These are phyloP conservation scores for Lathyrus oleraceus DNA, from an alignment of 306 rosid species.

Conservation along the genomic window DNA sequence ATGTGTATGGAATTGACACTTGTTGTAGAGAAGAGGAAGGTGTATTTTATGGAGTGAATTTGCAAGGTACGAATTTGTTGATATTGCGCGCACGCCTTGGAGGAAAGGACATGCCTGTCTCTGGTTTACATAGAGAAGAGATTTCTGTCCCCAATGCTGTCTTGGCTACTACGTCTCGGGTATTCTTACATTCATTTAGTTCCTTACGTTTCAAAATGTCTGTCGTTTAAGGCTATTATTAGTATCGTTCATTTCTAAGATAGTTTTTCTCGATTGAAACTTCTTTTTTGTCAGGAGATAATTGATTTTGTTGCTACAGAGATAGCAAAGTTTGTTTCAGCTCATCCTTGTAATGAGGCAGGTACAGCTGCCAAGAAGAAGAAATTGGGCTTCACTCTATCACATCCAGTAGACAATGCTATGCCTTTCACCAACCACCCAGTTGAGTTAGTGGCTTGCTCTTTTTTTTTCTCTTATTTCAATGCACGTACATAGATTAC, in stretches of 20 bases:
- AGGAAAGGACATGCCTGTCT: slow-evolving; percentile 56
- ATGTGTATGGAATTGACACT: slow-evolving; percentile 13
- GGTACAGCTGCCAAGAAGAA: slow-evolving; percentile 26
- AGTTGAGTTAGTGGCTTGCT: slow-evolving; percentile 48
- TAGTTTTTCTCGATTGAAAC: background rate
- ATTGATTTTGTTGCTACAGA: slow-evolving; percentile 60
- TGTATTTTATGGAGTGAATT: slow-evolving; percentile 60
- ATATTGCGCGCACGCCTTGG: slow-evolving; percentile 61
- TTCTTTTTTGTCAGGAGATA: slow-evolving; percentile 43
- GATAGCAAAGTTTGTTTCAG: slow-evolving; percentile 53
- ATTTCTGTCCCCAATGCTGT: slow-evolving; percentile 48
- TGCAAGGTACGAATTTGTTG: slow-evolving; percentile 51
- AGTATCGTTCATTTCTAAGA: background rate
- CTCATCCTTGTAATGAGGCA: slow-evolving; percentile 35
- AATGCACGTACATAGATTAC: background rate
- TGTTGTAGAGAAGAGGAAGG: slow-evolving; percentile 68
- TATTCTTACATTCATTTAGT: slow-evolving; percentile 13
- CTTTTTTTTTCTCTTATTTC: background rate
- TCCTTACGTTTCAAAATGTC: no score
- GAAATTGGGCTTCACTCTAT: slow-evolving; percentile 58
- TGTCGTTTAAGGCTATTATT: no score
- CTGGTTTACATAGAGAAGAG: slow-evolving; percentile 54
- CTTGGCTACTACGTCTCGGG: slow-evolving; percentile 47
- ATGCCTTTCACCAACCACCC: slow-evolving; percentile 46
- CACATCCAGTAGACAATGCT: slow-evolving; percentile 45